Percentiles rank a stretch among this genome's conserved stretches.
phyloP scores from a whole-genome alignment of 371 early-diverging fungal species.

The Apophysomyces ossiformis region DNA sequence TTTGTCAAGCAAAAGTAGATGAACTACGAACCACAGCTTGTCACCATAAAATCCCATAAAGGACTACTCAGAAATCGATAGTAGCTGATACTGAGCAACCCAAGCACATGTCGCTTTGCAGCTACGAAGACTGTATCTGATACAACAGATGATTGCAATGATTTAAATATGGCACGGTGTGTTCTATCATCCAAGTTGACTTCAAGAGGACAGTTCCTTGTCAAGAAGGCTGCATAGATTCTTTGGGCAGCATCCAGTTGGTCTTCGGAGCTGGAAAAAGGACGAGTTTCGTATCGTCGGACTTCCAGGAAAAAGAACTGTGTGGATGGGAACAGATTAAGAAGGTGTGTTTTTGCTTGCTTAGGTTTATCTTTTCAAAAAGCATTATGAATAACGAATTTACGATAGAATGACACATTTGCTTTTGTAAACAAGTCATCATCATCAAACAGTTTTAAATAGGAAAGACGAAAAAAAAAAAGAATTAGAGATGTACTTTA shows the following conservation, averaged over 20 bases:
- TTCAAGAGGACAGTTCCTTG: constrained; percentile 7
- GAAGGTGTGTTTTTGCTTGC: too few species aligned
- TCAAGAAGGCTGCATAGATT: constrained; percentile 2
- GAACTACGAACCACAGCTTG: constrained; percentile 1
- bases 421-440: too few species aligned
- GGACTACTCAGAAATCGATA: constrained; percentile 4
- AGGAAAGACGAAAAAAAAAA: too few species aligned
- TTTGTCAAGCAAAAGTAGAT: background rate
- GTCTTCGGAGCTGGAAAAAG: constrained; percentile 5
- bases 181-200: constrained; percentile 13
- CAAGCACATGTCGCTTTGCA: constrained; percentile 4
- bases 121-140: background rate
- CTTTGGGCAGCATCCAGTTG: constrained; percentile 7
- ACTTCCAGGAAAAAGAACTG: constrained; percentile 11
- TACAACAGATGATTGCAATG: background rate
- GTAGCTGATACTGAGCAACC: constrained; percentile 2
- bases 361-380: too few species aligned
- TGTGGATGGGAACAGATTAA: background rate
- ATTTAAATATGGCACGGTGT: constrained; percentile 5
- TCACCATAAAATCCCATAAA: constrained; percentile 8
- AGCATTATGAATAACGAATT: too few species aligned
- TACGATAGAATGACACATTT: too few species aligned
- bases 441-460: too few species aligned
- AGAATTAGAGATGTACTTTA: background rate
- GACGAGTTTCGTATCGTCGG: constrained; percentile 6